phyloP scores from a whole-genome alignment of 2,329 filamentous ascomycete species.

The Helotiales sp. region DNA sequence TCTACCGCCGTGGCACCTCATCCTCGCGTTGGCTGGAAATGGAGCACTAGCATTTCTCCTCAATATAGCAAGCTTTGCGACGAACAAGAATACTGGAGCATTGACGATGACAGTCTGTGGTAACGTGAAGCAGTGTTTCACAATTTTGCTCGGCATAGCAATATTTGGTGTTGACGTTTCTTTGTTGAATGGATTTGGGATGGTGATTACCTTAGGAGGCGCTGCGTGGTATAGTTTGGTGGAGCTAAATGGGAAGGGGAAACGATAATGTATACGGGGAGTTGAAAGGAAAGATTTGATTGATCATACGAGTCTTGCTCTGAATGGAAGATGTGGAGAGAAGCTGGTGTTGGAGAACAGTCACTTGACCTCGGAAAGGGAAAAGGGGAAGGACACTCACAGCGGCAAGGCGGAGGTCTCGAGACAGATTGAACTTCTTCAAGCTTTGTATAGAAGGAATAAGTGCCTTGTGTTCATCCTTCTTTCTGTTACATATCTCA shows the following conservation, averaged over 20 bases:
- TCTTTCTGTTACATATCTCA: no score
- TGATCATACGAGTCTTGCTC: no score
- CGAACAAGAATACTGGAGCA: constrained; percentile 57
- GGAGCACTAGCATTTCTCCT: constrained; percentile 55
- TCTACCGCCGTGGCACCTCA: constrained; percentile 15
- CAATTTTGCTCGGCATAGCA: constrained; percentile 53
- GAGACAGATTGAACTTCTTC: no score
- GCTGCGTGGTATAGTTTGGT: constrained; percentile 59
- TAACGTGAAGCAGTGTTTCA: constrained; percentile 59
- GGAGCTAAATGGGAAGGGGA: constrained; percentile 39
- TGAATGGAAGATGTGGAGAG: no score
- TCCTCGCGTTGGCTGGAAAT: constrained; percentile 37
- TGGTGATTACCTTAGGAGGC: constrained; percentile 54
- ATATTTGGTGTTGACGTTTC: constrained; percentile 33
- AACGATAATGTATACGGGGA: background rate
- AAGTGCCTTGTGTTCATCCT: no score
- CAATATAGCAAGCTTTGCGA: constrained; percentile 57
- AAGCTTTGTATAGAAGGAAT: no score
- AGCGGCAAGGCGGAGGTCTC: no score
- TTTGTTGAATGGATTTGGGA: constrained; percentile 52
- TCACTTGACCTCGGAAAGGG: no score
- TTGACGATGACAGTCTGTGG: constrained; percentile 61
- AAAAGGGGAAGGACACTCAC: no score
- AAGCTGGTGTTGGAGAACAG: no score
- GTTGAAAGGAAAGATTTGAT: no score